Percentiles rank a stretch among this genome's conserved stretches.
Conservation (phyloP, 2,329 filamentous ascomycete genomes). For the Apiospora marii region DNA sequence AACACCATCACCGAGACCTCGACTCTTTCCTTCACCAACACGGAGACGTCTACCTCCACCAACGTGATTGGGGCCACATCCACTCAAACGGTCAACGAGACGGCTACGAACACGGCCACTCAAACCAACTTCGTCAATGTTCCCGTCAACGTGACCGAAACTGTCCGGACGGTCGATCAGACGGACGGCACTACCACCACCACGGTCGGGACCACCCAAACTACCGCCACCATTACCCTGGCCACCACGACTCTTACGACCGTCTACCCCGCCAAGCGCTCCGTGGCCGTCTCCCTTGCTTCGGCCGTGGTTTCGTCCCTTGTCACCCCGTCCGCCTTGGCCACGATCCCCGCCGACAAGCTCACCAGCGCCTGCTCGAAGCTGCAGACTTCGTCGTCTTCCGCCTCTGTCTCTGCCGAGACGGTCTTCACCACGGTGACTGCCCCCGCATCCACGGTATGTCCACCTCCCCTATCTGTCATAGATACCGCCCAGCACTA, state of each 20-base stretch:
- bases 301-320: not conserved
- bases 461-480: too few species aligned
- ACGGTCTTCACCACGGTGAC: not conserved
- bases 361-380: not conserved
- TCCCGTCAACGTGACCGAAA: not conserved
- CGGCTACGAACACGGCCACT: not conserved
- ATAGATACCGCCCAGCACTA: not conserved
- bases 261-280: not conserved
- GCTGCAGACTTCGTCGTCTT: not conserved
- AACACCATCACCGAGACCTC: not conserved
- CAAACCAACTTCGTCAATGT: too few species aligned
- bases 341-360: not conserved
- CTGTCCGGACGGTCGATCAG: not conserved
- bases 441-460: not conserved
- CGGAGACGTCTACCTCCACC: not conserved
- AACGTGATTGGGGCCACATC: not conserved
- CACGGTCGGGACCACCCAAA: not conserved
- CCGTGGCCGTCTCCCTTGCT: not conserved
- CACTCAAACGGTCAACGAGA: not conserved
- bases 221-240: not conserved
- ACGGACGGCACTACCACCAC: not conserved
- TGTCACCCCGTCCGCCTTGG: not conserved
- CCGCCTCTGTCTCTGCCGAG: not conserved
- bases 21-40: not conserved
- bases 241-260: not conserved